A percentile compares a stretch with the other conserved stretches of the same genome.
Evolutionary conservation across 768 basidiomycete genomes (phyloP).

Genomic region (Termitomyces sp.): DNA sequence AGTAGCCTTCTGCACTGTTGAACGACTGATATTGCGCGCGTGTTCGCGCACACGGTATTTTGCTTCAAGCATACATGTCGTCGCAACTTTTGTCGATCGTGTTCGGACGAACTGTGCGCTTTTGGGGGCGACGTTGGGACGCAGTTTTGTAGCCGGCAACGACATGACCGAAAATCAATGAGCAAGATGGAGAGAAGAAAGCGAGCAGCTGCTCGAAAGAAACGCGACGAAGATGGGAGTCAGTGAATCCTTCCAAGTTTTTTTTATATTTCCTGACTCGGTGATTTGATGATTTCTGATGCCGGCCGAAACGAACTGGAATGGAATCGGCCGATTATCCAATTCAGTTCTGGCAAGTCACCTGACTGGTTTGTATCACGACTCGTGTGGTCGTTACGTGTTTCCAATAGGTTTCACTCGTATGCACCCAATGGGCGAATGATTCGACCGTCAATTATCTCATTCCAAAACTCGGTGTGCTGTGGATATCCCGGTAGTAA

Average conservation of each 20-base stretch:
- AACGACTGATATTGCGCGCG: slow-evolving; percentile 69
- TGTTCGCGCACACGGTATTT: slow-evolving; percentile 78
- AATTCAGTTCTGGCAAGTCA: background rate
- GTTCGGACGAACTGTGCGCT: slow-evolving; percentile 36
- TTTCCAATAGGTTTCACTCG: too few species aligned
- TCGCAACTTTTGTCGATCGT: slow-evolving; percentile 43
- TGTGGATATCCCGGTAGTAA: background rate
- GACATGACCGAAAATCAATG: slow-evolving; percentile 30
- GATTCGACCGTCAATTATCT: background rate
- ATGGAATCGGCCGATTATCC: slow-evolving; percentile 4
- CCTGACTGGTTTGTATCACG: background rate
- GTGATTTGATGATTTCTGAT: slow-evolving; percentile 1
- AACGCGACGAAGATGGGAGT: slow-evolving; percentile 7
- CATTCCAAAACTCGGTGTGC: background rate
- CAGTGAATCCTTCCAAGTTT: background rate
- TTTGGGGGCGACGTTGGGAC: slow-evolving; percentile 32
- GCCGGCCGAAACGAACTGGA: slow-evolving; percentile 7
- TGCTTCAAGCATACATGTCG: slow-evolving; percentile 60
- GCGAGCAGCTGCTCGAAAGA: slow-evolving; percentile 1
- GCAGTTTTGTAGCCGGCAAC: slow-evolving; percentile 36
- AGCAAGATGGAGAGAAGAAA: slow-evolving; percentile 4
- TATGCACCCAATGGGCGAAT: background rate
- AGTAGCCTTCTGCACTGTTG: slow-evolving; percentile 54
- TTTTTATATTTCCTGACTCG: slow-evolving; percentile 12
- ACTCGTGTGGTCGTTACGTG: background rate